A percentile compares a stretch with the other conserved stretches of the same genome.
Conservation (phyloP, 805 yeast species). For the Tetrapisispora pingtungensis region DNA sequence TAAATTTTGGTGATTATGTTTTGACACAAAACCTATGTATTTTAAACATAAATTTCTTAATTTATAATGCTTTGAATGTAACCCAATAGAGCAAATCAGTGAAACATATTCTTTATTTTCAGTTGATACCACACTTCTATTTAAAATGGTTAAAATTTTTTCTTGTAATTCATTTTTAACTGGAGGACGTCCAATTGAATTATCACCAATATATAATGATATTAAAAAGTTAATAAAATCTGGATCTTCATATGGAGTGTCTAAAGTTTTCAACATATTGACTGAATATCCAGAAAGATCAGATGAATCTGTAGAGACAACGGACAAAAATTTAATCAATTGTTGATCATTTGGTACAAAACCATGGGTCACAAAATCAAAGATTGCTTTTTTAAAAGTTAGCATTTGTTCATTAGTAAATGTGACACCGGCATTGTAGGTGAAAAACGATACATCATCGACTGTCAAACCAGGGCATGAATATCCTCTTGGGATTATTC, state of each 20-base stretch:
- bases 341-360: slow-evolving; percentile 32
- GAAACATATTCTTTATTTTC: slow-evolving; percentile 31
- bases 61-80: slow-evolving; percentile 42
- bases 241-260: slow-evolving; percentile 42
- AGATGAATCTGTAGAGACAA: slow-evolving; percentile 51
- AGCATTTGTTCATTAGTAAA: slow-evolving; percentile 42
- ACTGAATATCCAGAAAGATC: slow-evolving; percentile 47
- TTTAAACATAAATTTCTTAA: slow-evolving; percentile 49
- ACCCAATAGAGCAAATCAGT: slow-evolving; percentile 47
- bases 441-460: slow-evolving; percentile 50
- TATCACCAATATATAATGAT: slow-evolving; percentile 43
- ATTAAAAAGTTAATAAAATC: slow-evolving; percentile 37
- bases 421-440: slow-evolving; percentile 56
- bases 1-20: slow-evolving; percentile 19
- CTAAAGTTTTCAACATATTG: slow-evolving; percentile 39
- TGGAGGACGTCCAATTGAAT: slow-evolving; percentile 36
- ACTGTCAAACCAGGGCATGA: slow-evolving; percentile 56
- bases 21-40: slow-evolving; percentile 54
- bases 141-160: slow-evolving; percentile 40
- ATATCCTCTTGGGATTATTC: slow-evolving; percentile 35
- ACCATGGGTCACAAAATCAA: slow-evolving; percentile 26
- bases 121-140: slow-evolving; percentile 45
- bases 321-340: slow-evolving; percentile 40
- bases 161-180: slow-evolving; percentile 47
- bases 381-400: slow-evolving; percentile 32